Evolutionary conservation across 768 basidiomycete species (phyloP), one percentile per base, ranked within the genome.

Genomic region (Boletales sp.): DNA sequence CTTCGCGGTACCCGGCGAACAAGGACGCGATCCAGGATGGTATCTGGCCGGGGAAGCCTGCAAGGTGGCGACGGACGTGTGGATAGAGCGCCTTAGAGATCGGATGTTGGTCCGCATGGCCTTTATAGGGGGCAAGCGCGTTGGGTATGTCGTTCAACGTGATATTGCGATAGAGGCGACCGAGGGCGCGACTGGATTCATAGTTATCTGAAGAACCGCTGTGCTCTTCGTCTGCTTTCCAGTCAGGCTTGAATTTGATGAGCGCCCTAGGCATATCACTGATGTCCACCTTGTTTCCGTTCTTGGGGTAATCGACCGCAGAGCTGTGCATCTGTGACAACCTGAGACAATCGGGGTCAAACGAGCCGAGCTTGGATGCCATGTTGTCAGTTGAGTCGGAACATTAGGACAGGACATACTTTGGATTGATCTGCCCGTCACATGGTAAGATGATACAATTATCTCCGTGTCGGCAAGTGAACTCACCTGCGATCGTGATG

Each of bases 271-370:
- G 87, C 30, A 87, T 63, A 4, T 67, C 59, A 19, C 71, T 68
- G 28, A 85, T 69, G 43, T 83, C 69, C 21, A 88, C 84, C 2
- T 81, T 77, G 34, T 78, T 78, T 9, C 87, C 89, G 54, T 84
- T 83, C 68, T 90, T 91, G 0, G 86, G 82, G 62, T 87, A 91
- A 59, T 90, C 89, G 5, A 91, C 88, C 0, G 88, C 88, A 73
- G 80, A 60, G 52, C 66, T 74, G 48, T 52, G 60, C 85, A 90
- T 64, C 44, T 71, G 68, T 4, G 88, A 87, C 5, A 92, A 70
- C 37, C 56, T 64, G 33, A 78, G 51, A 63, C 90, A 91, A 41
- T 69, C 61, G 1, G 64, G 57, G 55, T 91, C 85, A 21, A 68
- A 69, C 19, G 83, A 82, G 3, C 90, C 89, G 4, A 75, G 65